Base-by-base conservation (phyloP, 345 rosid species). In the Gynandropsis gynandra region DNA sequence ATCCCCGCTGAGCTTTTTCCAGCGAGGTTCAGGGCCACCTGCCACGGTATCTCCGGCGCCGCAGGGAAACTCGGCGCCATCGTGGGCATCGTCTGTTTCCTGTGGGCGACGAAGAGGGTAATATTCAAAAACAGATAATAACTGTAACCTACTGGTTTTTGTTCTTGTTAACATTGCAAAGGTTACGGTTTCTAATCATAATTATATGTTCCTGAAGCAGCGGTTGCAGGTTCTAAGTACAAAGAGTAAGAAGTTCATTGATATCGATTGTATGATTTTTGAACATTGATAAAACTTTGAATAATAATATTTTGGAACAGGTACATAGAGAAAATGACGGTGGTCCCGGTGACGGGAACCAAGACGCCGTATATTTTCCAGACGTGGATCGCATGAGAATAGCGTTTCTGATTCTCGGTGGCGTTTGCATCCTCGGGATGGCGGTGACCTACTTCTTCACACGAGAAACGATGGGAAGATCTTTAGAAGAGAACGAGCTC, bases 1-100 rank as follows among this genome's bases (percentile, higher is more conserved):
- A 74, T 81, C 34, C 96, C 96, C 0, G 93, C 94, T 0, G 94
- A 87, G 45, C 81, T 83, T 15, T 87, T 87, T 34, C 96, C 96
- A 1, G 83, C 96, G 0, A 74, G 96, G 64, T 80, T 87, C 34
- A 72, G 96, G 58, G 68, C 94, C 1, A 87, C 89, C 1, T 87
- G 96, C 59, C 89, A 87, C 19, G 96, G 87, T 29, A 73, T 87
- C 17, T 66, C 93, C 0, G 96, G 81, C 27, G 89, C 96, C 0
- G 20, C 55, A 7, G 96, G 96, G 47, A 87, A 83, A 66, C 40
- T 78, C 0, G 96, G 96, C 8, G 94, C 96, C 0, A 68, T 83
- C 21, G 63, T 81, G 24, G 96, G 93, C 4, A 61, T 81, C 0
- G 61, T 87, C 0, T 89, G 77, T 20, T 72, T 87, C 43, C 42